Evolutionary conservation across 2,329 filamentous ascomycete genomes (phyloP).

Genomic region (Cordyceps militaris): DNA sequence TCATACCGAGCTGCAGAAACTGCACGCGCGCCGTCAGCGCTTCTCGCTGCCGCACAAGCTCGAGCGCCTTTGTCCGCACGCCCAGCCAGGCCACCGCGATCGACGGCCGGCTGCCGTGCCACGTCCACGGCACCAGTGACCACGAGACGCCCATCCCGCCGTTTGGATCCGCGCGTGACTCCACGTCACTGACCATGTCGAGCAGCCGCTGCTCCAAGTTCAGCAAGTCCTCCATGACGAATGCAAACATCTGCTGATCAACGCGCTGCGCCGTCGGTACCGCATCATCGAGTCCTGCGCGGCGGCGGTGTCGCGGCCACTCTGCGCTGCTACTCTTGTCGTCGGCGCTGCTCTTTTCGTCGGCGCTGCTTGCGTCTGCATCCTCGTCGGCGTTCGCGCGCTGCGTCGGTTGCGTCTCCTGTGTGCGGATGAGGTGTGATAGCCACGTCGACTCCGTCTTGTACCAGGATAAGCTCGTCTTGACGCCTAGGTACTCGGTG

Average conservation of each 20-base stretch:
- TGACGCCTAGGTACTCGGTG: conserved; percentile 40
- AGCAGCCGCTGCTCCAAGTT: conserved; percentile 37
- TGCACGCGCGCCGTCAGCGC: conserved; percentile 37
- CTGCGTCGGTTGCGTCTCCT: conserved; percentile 13
- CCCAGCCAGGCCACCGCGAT: conserved; percentile 40
- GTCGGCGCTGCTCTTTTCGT: not conserved
- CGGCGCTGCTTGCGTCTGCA: not conserved
- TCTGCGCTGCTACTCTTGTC: not conserved
- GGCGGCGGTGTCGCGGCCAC: not conserved
- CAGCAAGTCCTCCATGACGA: conserved; percentile 40
- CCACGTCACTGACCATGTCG: conserved; percentile 38
- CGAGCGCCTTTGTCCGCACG: conserved; percentile 36
- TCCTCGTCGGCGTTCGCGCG: conserved; percentile 18
- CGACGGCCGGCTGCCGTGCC: conserved; percentile 29
- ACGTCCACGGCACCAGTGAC: conserved; percentile 31
- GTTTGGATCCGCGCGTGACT: conserved; percentile 21
- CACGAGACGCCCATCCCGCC: conserved; percentile 23
- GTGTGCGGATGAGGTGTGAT: conserved; percentile 31
- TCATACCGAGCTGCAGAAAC: conserved; percentile 43
- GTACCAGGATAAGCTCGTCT: conserved; percentile 40
- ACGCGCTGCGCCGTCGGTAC: conserved; percentile 17
- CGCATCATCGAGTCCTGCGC: conserved; percentile 11
- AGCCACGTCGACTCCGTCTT: conserved; percentile 43
- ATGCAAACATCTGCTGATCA: conserved; percentile 41
- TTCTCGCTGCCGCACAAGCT: conserved; percentile 39